A percentile compares a stretch with the other conserved stretches of the same genome.
These are phyloP conservation scores for Aspergillus bertholletiae DNA, from an alignment of 495 filamentous ascomycete species.

Conservation along the genomic window DNA sequence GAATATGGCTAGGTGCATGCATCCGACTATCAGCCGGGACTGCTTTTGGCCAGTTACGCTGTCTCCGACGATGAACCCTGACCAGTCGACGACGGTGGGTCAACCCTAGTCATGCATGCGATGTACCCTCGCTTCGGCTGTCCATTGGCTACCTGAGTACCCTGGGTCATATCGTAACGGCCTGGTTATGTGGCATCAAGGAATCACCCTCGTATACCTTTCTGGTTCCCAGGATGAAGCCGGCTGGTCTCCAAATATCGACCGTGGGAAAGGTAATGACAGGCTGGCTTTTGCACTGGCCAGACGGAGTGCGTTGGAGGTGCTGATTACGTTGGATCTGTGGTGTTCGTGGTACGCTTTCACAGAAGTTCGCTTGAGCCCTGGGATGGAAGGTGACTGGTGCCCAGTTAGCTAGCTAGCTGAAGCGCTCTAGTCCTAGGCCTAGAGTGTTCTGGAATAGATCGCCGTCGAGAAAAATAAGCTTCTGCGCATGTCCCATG, in stretches of 20 bases:
- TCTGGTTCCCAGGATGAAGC: slow-evolving; percentile 1
- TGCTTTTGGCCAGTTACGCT: slow-evolving; percentile 12
- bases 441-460: slow-evolving; percentile 5
- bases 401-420: slow-evolving; percentile 10
- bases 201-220: slow-evolving; percentile 12
- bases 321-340: slow-evolving; percentile 18
- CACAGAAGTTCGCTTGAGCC: slow-evolving; percentile 20
- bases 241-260: slow-evolving; percentile 11
- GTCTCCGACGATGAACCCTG: slow-evolving; percentile 21
- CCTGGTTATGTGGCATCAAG: slow-evolving; percentile 4
- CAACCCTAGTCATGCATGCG: slow-evolving; percentile 14
- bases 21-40: slow-evolving; percentile 18
- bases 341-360: slow-evolving; percentile 16
- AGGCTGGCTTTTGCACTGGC: slow-evolving; percentile 8
- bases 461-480: slow-evolving; percentile 13
- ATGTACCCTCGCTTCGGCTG: slow-evolving; percentile 18
- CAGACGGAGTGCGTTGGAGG: slow-evolving; percentile 11
- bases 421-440: slow-evolving; percentile 3
- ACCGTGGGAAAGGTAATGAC: slow-evolving; percentile 25
- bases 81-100: slow-evolving; percentile 20
- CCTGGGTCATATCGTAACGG: slow-evolving; percentile 15
- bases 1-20: slow-evolving; percentile 14
- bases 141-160: slow-evolving; percentile 23
- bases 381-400: slow-evolving; percentile 19
- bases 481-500: not conserved